These are phyloP conservation scores for Glycine tomentella DNA, from an alignment of 306 rosid genomes.

Conservation along the genomic window DNA sequence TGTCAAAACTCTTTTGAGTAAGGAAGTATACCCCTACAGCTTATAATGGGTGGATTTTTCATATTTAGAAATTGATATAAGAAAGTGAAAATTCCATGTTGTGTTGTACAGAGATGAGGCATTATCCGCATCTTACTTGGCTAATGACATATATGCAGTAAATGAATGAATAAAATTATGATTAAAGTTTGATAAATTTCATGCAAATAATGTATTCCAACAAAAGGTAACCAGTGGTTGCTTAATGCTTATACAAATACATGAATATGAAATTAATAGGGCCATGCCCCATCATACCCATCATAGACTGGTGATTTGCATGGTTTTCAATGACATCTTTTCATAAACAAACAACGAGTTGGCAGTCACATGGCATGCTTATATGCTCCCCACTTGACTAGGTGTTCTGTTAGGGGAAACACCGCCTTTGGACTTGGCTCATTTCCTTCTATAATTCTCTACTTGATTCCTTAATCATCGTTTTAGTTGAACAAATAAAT, in stretches of 20 bases:
- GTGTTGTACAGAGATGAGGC: too few species aligned
- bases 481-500: conserved; percentile 7
- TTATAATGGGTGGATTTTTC: neutral
- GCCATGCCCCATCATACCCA: conserved; percentile 48
- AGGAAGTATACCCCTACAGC: neutral
- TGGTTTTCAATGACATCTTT: conserved; percentile 39
- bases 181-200: conserved; percentile 24
- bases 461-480: conserved; percentile 22
- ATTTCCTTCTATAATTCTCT: conserved; percentile 44
- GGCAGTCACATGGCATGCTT: conserved; percentile 85
- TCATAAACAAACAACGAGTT: conserved; percentile 53
- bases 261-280: conserved; percentile 43
- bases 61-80: conserved; percentile 5
- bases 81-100: neutral
- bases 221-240: conserved; percentile 24
- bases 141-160: neutral
- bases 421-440: conserved; percentile 50
- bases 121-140: neutral
- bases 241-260: conserved; percentile 7
- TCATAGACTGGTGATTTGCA: conserved; percentile 42
- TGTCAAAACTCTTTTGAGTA: neutral
- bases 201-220: conserved; percentile 28
- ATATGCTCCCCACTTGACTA: conserved; percentile 56
- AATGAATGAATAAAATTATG: conserved; percentile 8
- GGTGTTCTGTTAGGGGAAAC: conserved; percentile 70